Evolutionary conservation across 768 basidiomycete genomes (phyloP).

Genomic region (Naganishia vaughanmartiniae): DNA sequence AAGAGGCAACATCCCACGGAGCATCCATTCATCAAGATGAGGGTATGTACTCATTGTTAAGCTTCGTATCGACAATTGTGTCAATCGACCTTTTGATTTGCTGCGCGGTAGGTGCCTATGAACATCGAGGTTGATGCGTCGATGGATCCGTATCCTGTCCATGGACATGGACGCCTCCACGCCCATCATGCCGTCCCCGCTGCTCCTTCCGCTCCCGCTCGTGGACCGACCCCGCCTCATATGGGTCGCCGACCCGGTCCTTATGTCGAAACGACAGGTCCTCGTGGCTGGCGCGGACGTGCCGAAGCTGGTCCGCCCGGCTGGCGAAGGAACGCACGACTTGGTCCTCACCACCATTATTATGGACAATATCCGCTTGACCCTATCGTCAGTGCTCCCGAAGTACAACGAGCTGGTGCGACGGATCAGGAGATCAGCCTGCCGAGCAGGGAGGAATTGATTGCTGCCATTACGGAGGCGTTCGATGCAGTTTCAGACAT

Average conservation of each 20-base stretch:
- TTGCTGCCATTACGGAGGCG: neutral
- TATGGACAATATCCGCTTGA: no score
- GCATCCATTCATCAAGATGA: conserved; percentile 52
- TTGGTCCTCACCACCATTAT: no score
- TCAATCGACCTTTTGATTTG: neutral
- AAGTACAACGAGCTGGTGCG: neutral
- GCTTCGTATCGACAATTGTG: conserved; percentile 20
- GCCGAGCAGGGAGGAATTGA: neutral
- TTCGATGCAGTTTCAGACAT: neutral
- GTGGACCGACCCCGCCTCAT: neutral
- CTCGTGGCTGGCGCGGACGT: neutral
- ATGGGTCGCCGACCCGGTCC: neutral
- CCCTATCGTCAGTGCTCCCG: no score
- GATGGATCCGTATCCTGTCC: neutral
- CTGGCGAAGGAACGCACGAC: no score
- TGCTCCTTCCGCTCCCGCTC: neutral
- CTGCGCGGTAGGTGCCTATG: conserved; percentile 27
- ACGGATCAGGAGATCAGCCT: neutral
- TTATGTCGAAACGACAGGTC: neutral
- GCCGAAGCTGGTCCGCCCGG: no score
- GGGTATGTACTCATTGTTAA: conserved; percentile 22
- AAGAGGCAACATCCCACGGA: conserved; percentile 40
- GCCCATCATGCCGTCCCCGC: neutral
- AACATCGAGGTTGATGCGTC: conserved; percentile 14
- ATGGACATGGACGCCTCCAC: neutral